Conservation (phyloP, 805 yeast species). For the Saccharomycopsis vini region DNA sequence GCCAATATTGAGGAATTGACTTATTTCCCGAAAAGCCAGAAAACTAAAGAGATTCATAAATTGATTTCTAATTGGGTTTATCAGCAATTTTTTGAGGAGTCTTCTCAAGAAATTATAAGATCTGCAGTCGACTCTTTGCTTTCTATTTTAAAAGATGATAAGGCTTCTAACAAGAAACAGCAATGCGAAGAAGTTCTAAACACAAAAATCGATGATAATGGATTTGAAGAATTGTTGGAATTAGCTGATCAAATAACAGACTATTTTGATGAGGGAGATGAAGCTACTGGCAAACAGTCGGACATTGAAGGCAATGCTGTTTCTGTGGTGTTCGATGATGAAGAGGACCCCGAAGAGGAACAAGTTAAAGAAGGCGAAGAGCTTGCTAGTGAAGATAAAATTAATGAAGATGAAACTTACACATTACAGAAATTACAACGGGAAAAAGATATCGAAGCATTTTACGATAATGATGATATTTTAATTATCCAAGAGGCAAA, state of each 20-base stretch:
- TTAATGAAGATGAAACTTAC: conserved; percentile 25
- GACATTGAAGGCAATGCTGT: conserved; percentile 23
- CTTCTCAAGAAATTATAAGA: conserved; percentile 47
- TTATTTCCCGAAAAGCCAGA: conserved; percentile 55
- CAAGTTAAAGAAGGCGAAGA: conserved; percentile 22
- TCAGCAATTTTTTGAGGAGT: conserved; percentile 43
- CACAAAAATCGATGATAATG: neutral
- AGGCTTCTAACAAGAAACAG: conserved; percentile 38
- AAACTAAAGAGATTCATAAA: conserved; percentile 44
- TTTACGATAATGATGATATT: conserved; percentile 20
- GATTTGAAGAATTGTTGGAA: conserved; percentile 27
- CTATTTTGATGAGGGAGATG: conserved; percentile 27
- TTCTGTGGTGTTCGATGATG: conserved; percentile 31
- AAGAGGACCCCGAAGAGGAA: conserved; percentile 29
- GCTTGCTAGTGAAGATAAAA: conserved; percentile 27
- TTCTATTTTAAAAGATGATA: conserved; percentile 41
- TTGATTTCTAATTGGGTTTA: conserved; percentile 19
- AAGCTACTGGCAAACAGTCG: no score
- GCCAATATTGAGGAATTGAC: conserved; percentile 37
- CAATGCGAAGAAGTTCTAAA: conserved; percentile 21
- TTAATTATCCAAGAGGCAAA: conserved; percentile 14
- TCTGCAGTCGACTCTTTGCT: conserved; percentile 65
- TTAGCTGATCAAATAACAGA: conserved; percentile 44
- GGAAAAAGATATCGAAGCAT: conserved; percentile 25
- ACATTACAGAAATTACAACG: conserved; percentile 21